Evolutionary conservation across 106 monocot species (phyloP).

Genomic region (Allium cepa): DNA sequence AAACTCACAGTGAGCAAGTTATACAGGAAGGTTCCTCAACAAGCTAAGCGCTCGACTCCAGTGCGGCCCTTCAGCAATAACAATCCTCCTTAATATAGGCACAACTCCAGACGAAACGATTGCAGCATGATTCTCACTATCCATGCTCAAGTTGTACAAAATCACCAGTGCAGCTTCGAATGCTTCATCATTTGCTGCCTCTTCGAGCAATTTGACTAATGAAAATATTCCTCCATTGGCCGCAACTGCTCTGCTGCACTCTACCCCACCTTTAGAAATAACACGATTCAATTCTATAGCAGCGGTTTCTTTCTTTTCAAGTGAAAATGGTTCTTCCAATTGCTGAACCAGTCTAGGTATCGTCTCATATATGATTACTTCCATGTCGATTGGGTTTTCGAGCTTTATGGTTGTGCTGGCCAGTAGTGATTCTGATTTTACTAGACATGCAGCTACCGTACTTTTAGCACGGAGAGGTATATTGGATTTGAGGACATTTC

Average conservation of each 20-base stretch:
- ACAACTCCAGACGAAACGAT: constrained; percentile 67
- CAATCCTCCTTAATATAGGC: constrained; percentile 50
- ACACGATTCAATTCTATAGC: constrained; percentile 40
- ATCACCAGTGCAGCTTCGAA: constrained; percentile 55
- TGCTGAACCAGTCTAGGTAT: constrained; percentile 73
- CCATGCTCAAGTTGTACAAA: constrained; percentile 68
- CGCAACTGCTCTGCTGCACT: constrained; percentile 47
- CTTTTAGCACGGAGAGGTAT: constrained; percentile 47
- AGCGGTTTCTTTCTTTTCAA: constrained; percentile 36
- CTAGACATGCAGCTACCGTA: constrained; percentile 72
- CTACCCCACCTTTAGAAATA: constrained; percentile 42
- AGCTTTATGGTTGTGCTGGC: neutral
- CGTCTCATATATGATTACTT: constrained; percentile 57
- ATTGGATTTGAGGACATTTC: constrained; percentile 44
- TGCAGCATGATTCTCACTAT: constrained; percentile 69
- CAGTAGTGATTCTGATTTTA: constrained; percentile 45
- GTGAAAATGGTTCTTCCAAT: constrained; percentile 32
- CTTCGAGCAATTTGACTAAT: constrained; percentile 51
- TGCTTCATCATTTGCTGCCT: constrained; percentile 23
- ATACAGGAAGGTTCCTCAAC: constrained; percentile 56
- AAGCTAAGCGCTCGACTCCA: constrained; percentile 55
- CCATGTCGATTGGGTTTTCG: constrained; percentile 29
- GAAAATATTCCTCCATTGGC: constrained; percentile 56
- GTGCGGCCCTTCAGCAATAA: constrained; percentile 45
- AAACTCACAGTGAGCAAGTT: constrained; percentile 7